These are phyloP conservation scores for Uncinocarpus reesii DNA, from an alignment of 2,329 filamentous ascomycete species.

Conservation along the genomic window DNA sequence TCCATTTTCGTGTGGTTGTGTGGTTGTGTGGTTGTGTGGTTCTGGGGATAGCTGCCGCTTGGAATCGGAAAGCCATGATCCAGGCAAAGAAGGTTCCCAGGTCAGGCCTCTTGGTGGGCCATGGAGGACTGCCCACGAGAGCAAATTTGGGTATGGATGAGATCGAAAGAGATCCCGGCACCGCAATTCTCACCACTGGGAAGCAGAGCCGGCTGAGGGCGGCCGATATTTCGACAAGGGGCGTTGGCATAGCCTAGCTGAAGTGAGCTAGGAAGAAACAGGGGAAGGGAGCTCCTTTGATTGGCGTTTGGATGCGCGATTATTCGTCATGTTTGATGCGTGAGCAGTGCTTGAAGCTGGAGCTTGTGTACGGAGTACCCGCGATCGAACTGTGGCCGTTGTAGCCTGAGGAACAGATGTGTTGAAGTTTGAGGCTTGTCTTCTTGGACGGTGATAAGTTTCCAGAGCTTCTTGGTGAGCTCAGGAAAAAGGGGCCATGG, in stretches of 20 bases:
- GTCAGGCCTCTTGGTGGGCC: background rate
- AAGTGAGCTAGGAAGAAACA: background rate
- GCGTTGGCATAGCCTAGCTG: background rate
- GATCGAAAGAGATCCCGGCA: background rate
- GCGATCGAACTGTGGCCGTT: too few species aligned
- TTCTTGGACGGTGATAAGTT: too few species aligned
- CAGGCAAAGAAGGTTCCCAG: background rate
- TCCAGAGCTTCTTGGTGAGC: too few species aligned
- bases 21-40: background rate
- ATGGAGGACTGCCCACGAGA: background rate
- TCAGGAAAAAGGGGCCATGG: too few species aligned
- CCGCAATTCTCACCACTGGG: background rate
- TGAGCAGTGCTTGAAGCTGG: too few species aligned
- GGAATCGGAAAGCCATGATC: constrained; percentile 2
- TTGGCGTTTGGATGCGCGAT: too few species aligned
- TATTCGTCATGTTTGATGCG: too few species aligned
- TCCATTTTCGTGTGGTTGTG: background rate
- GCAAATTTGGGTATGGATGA: too few species aligned
- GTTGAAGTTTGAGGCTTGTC: too few species aligned
- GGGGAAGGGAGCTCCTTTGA: background rate
- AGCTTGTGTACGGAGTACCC: too few species aligned
- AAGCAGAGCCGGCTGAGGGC: constrained; percentile 2
- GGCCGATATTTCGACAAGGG: background rate
- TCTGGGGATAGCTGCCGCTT: background rate
- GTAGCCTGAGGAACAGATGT: too few species aligned